Conservation (phyloP, 176 grass and related monocot species). For the Urochloa ruziziensis region DNA sequence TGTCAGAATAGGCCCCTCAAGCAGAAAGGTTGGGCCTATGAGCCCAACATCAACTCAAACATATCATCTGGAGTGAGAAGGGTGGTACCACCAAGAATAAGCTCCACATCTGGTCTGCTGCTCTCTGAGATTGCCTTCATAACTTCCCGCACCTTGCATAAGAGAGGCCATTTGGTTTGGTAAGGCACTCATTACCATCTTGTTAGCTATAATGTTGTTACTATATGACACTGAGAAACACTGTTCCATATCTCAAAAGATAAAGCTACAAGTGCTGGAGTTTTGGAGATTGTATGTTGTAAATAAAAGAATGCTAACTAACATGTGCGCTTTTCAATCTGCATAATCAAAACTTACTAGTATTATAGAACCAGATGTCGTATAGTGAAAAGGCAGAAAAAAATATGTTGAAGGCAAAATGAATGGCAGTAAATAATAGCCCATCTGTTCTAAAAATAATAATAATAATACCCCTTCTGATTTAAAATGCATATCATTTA, state of each 20-base stretch:
- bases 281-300: not conserved
- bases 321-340: not conserved
- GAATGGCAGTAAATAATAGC: too few species aligned
- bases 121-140: constrained; percentile 82
- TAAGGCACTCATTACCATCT: not conserved
- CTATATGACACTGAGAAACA: not conserved
- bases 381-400: not conserved
- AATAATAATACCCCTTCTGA: not conserved
- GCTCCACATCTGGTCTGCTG: constrained; percentile 62
- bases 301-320: not conserved
- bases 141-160: constrained; percentile 77
- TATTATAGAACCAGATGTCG: not conserved
- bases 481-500: not conserved
- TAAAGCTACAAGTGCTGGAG: not conserved
- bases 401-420: not conserved
- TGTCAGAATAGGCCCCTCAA: not conserved
- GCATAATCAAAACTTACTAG: not conserved
- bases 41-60: constrained; percentile 87
- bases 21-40: not conserved
- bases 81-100: constrained; percentile 91
- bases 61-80: constrained; percentile 85
- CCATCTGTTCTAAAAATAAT: too few species aligned
- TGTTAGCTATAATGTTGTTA: not conserved
- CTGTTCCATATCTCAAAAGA: not conserved
- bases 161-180: constrained; percentile 9